phyloP scores from a whole-genome alignment of 371 early-diverging fungal genomes.

The Mortierella sp. region DNA sequence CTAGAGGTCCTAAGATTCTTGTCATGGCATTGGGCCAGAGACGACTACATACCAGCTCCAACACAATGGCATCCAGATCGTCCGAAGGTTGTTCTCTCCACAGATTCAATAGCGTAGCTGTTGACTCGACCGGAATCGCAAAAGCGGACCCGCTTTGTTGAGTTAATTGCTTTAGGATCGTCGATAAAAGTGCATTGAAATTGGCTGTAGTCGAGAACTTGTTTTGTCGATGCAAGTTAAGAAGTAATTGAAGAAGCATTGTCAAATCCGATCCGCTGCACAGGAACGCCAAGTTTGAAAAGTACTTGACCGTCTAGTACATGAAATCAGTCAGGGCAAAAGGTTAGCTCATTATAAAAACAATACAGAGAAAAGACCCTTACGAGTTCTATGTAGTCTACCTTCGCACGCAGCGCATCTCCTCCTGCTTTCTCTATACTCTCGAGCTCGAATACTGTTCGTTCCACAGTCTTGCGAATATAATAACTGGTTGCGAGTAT shows the following conservation, averaged over 20 bases:
- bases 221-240: slow-evolving; percentile 28
- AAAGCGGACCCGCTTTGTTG: slow-evolving; percentile 36
- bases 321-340: neutral
- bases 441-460: slow-evolving; percentile 37
- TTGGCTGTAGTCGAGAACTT: slow-evolving; percentile 33
- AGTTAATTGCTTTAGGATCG: slow-evolving; percentile 34
- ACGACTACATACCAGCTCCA: slow-evolving; percentile 34
- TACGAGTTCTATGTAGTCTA: neutral
- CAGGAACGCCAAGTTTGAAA: slow-evolving; percentile 43
- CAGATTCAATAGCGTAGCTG: slow-evolving; percentile 36
- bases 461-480: slow-evolving; percentile 47
- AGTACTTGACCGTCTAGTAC: slow-evolving; percentile 43
- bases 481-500: slow-evolving; percentile 14
- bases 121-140: slow-evolving; percentile 44
- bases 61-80: slow-evolving; percentile 54
- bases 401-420: slow-evolving; percentile 28
- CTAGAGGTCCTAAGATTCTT: slow-evolving; percentile 15
- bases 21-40: slow-evolving; percentile 52
- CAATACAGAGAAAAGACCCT: no score
- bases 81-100: slow-evolving; percentile 57
- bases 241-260: slow-evolving; percentile 38
- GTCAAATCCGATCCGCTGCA: slow-evolving; percentile 42
- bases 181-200: slow-evolving; percentile 49
- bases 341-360: neutral
- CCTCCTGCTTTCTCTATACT: slow-evolving; percentile 17